These are phyloP conservation scores for Bimuria novae-zelandiae DNA, from an alignment of 2,329 filamentous ascomycete species.

Conservation along the genomic window DNA sequence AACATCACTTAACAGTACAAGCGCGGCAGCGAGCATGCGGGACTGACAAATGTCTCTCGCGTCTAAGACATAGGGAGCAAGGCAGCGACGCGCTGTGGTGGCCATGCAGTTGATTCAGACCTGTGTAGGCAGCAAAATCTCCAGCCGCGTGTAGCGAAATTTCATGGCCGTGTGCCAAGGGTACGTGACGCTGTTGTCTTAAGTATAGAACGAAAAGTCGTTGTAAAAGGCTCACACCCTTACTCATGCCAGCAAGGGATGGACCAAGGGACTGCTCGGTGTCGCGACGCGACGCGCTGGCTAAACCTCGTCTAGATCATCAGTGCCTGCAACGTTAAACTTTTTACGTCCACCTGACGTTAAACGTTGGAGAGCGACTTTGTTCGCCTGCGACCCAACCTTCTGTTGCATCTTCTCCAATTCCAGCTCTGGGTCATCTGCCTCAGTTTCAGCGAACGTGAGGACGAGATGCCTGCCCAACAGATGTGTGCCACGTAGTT, in stretches of 20 bases:
- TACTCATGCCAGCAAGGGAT: constrained; percentile 42
- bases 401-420: constrained; percentile 98
- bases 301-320: constrained; percentile 57
- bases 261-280: constrained; percentile 32
- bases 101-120: constrained; percentile 42
- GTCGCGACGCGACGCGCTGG: constrained; percentile 37
- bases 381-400: constrained; percentile 86
- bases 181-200: constrained; percentile 36
- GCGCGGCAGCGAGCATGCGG: constrained; percentile 29
- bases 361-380: constrained; percentile 86
- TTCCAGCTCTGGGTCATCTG: constrained; percentile 90
- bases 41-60: constrained; percentile 41
- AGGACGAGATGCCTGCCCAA: constrained; percentile 87
- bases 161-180: constrained; percentile 35
- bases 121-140: constrained; percentile 28
- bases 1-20: constrained; percentile 39
- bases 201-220: constrained; percentile 37
- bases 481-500: constrained; percentile 89
- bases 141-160: constrained; percentile 39
- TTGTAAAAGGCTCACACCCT: constrained; percentile 28
- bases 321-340: constrained; percentile 77
- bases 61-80: constrained; percentile 31
- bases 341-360: constrained; percentile 82
- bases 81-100: constrained; percentile 38
- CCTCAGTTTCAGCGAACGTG: constrained; percentile 87